Base-by-base conservation (phyloP, 2,329 filamentous ascomycete species). In the Hypoxylon sp. region DNA sequence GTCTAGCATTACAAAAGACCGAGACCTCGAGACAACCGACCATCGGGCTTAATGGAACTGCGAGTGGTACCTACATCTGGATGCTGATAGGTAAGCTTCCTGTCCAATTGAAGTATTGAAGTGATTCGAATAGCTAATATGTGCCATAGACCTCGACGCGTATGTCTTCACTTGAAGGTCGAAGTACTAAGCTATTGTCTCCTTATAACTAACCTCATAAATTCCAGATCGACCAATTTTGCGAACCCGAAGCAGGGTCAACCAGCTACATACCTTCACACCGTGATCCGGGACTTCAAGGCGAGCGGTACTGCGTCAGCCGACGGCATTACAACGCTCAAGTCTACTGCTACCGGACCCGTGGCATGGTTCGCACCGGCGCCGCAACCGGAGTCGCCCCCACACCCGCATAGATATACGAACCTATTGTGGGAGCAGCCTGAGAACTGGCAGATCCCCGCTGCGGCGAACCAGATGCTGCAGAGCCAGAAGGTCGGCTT, bases 401-500 rank as follows among this genome's bases (percentile, higher is more conserved):
- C 77, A 2, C 75, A 80, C 60, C 74, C 79, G 21, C 79, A 81
- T 69, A 76, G 77, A 36, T 81, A 81, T 71, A 79, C 79, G 17
- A 76, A 78, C 55, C 70, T 80, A 43, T 68, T 80, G n/a, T 81
- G 76, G 73, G 78, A 75, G 64, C 78, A 80, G 68, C 75, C 77
- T 1, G 75, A 67, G 14, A 75, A 72, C 49, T 80, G 78, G 71
- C 66, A 76, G 32, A 75, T 80, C 5, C 75, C 79, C 5, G 68
- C 70, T 17, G 52, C 70, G 7, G 77, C 78, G 11, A 75, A 68
- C 38, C 73, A 73, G 45, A 75, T 76, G 74, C 50, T 77, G 17
- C 76, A 77, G 61, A 70, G 34, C 30, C 75, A 77, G 71, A 79
- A 75, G 66, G 45, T 73, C 5, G 79, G 76, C 0, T 80, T 80